Percentiles rank a stretch among this genome's conserved stretches.
Conservation (phyloP, 75 land plant genomes). For the Pinus taeda region DNA sequence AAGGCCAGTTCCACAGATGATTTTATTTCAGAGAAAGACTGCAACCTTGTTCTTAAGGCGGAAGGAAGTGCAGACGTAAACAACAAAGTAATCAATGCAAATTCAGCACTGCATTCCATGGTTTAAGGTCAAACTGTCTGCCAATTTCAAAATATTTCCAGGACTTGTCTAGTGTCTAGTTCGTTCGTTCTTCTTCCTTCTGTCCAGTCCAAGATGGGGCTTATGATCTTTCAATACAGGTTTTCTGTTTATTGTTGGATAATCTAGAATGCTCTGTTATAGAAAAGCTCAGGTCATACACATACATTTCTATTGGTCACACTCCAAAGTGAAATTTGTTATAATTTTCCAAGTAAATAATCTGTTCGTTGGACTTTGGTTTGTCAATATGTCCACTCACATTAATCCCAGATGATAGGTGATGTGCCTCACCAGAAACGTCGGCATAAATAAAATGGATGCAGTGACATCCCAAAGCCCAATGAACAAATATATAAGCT, state of each 20-base stretch:
- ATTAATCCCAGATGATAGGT: no score
- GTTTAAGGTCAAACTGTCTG: conserved; percentile 15
- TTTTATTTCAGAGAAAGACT: conserved; percentile 43
- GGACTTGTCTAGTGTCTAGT: not conserved
- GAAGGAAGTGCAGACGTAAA: conserved; percentile 52
- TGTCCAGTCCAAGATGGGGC: not conserved
- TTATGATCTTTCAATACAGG: not conserved
- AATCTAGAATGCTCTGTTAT: not conserved
- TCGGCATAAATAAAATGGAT: not conserved
- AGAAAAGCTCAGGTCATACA: not conserved
- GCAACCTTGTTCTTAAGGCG: conserved; percentile 58
- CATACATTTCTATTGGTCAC: no score
- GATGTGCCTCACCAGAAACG: not conserved
- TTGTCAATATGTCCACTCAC: no score
- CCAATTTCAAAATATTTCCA: conserved; percentile 13
- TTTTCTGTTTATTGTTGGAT: not conserved
- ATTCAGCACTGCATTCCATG: conserved; percentile 15
- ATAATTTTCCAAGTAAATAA: not conserved
- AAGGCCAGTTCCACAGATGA: conserved; percentile 76
- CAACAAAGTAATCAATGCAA: conserved; percentile 28
- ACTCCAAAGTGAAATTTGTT: not conserved
- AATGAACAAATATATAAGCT: not conserved
- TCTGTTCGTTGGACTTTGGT: not conserved
- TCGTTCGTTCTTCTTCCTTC: not conserved
- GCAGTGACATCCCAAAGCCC: not conserved